These are phyloP conservation scores for Cladosporium sp. DNA, from an alignment of 2,329 filamentous ascomycete genomes.

Conservation along the genomic window DNA sequence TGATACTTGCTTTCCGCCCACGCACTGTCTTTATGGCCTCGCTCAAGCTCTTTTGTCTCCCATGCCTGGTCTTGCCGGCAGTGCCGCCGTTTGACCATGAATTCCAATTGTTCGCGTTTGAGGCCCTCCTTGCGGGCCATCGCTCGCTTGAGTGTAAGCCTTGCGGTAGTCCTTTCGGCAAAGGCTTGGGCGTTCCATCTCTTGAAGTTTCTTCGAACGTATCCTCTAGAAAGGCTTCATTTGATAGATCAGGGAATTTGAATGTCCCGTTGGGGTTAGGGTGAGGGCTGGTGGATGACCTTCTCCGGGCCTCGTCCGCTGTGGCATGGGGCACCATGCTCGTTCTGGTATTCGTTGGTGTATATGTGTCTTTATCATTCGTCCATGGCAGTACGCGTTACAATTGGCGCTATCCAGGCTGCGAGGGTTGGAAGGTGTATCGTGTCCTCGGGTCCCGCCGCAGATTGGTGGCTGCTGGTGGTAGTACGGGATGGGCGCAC, in stretches of 20 bases:
- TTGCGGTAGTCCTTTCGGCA: conserved; percentile 29
- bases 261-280: conserved; percentile 18
- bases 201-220: conserved; percentile 1
- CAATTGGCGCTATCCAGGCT: not conserved
- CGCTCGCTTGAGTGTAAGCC: conserved; percentile 43
- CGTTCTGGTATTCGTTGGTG: not conserved
- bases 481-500: conserved; percentile 5
- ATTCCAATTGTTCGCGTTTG: conserved; percentile 35
- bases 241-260: conserved; percentile 18
- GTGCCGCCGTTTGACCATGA: conserved; percentile 39
- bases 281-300: conserved; percentile 22
- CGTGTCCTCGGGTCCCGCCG: conserved; percentile 3
- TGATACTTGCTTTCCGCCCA: conserved; percentile 75
- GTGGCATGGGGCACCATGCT: conserved; percentile 26
- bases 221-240: conserved; percentile 2
- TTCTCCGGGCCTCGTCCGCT: conserved; percentile 21
- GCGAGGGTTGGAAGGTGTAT: not conserved
- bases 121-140: conserved; percentile 53
- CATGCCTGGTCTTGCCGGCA: conserved; percentile 48
- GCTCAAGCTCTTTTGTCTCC: conserved; percentile 77
- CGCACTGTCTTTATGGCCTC: conserved; percentile 84
- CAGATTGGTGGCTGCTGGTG: not conserved
- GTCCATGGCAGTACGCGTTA: conserved; percentile 1
- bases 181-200: conserved; percentile 22
- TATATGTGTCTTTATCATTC: not conserved